Conservation (phyloP, 2,329 filamentous ascomycete species). For the Coniochaeta sp. region DNA sequence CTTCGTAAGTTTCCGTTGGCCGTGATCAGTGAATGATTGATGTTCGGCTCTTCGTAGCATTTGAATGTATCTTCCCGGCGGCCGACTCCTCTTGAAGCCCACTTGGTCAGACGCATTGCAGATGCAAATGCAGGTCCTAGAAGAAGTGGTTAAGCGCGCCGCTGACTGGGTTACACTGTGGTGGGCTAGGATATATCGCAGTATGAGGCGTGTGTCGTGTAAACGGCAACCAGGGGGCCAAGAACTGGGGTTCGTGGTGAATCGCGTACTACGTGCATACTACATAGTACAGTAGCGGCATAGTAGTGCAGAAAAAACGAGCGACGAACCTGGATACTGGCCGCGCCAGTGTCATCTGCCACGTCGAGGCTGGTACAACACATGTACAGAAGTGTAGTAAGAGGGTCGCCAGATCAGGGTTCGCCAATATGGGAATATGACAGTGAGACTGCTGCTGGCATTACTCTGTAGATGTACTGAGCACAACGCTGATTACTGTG, state of each 20-base stretch:
- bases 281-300: too few relatives aligned
- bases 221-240: neutral
- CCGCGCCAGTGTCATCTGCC: too few relatives aligned
- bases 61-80: neutral
- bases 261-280: too few relatives aligned
- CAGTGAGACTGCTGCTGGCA: too few relatives aligned
- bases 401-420: too few relatives aligned
- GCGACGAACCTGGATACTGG: too few relatives aligned
- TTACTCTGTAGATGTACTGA: too few relatives aligned
- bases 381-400: too few relatives aligned
- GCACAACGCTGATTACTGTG: too few relatives aligned
- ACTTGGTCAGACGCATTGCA: constrained; percentile 11
- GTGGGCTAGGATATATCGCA: constrained; percentile 11
- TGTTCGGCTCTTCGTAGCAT: neutral
- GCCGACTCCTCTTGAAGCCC: neutral
- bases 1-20: neutral
- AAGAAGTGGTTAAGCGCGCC: constrained; percentile 29
- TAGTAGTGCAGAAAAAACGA: too few relatives aligned
- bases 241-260: neutral
- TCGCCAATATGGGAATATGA: neutral
- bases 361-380: too few relatives aligned
- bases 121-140: constrained; percentile 32
- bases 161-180: constrained; percentile 8
- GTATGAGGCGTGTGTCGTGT: constrained; percentile 6
- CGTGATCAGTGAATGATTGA: neutral